A percentile compares a stretch with the other conserved stretches of the same genome.
These are phyloP conservation scores for Ceratocystis cubensis DNA, from an alignment of 2,329 filamentous ascomycete genomes.

Conservation along the genomic window DNA sequence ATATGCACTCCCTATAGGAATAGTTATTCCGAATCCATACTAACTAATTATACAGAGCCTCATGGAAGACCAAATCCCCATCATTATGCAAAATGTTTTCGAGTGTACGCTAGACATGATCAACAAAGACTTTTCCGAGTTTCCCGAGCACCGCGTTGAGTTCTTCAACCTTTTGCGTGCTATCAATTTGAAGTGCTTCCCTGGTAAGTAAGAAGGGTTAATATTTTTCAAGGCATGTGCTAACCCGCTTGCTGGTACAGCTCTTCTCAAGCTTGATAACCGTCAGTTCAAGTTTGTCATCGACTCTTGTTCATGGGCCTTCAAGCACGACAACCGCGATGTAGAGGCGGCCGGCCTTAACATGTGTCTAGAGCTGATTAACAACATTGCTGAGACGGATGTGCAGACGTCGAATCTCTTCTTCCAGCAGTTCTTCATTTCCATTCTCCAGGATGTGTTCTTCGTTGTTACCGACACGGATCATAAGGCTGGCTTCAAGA, in stretches of 20 bases:
- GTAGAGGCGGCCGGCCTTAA: slow-evolving; percentile 92
- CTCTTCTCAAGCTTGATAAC: slow-evolving; percentile 84
- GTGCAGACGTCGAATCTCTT: slow-evolving; percentile 77
- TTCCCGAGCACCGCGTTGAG: slow-evolving; percentile 96
- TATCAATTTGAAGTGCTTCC: slow-evolving; percentile 97
- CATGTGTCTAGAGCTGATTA: slow-evolving; percentile 96
- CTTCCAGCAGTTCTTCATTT: slow-evolving; percentile 95
- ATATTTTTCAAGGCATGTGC: neutral
- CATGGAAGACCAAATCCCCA: slow-evolving; percentile 96
- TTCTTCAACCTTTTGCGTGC: slow-evolving; percentile 95
- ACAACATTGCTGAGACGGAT: slow-evolving; percentile 92
- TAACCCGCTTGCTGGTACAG: slow-evolving; percentile 27
- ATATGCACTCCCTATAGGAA: slow-evolving; percentile 20
- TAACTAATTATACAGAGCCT: slow-evolving; percentile 47
- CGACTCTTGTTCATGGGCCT: slow-evolving; percentile 99
- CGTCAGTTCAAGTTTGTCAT: slow-evolving; percentile 99
- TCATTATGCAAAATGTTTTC: slow-evolving; percentile 97
- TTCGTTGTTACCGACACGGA: slow-evolving; percentile 96
- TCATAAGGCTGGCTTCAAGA: slow-evolving; percentile 98
- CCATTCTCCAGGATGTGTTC: slow-evolving; percentile 94
- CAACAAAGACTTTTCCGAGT: slow-evolving; percentile 99
- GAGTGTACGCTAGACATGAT: slow-evolving; percentile 99
- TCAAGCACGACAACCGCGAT: slow-evolving; percentile 97
- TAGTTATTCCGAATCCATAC: slow-evolving; percentile 22
- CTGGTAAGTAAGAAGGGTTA: slow-evolving; percentile 35